Evolutionary conservation across 192 early-diverging fungal genomes (phyloP), one percentile per base, ranked within the genome.

Genomic region (Pilobolus umbonatus): DNA sequence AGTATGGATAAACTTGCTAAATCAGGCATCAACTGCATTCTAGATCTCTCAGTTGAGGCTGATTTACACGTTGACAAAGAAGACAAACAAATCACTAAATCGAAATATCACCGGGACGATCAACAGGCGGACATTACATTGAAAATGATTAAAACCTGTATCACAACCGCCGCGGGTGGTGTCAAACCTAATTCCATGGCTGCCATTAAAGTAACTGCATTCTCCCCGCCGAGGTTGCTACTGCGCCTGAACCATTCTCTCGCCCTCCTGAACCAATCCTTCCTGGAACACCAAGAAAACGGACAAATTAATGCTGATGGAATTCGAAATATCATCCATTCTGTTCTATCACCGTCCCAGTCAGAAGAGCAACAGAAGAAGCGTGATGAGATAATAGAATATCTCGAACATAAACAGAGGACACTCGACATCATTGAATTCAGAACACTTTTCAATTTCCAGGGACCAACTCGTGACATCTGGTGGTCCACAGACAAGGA

Each of bases 191-290:
- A 84, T 1, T 81, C 81, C 35, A 93, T 95, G 72, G 81, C 89
- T 10, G 94, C 94, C 6, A 64, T 89, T 68, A 97, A 97, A 67
- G 68, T 97, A 35, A 94, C 94, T n/a, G 91, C 89, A 11, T 81
- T 94, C 45, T 65, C 83, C 0, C 84, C 87, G 11, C 91, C 90
- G 1, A 60, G 75, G 32, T 31, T 57, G 17, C 67, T 95, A 24
- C 79, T 95, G n/a, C 77, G 79, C 61, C 17, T 65, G 9, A 65
- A 65, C 47, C 30, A 36, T 9, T 44, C 29, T n/a, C 19, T 60
- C n/a, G 28, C 47, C 29, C 76, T 79, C 31, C 83, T 91, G 68
- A 82, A 90, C 12, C 71, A 65, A 14, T 68, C 72, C 4, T 67
- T 88, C 40, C 57, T 61, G 21, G 54, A 55, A 4, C 61, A 85